A percentile compares a stretch with the other conserved stretches of the same genome.
Evolutionary conservation across 768 basidiomycete genomes (phyloP).

Genomic region (Suillus clintonianus): DNA sequence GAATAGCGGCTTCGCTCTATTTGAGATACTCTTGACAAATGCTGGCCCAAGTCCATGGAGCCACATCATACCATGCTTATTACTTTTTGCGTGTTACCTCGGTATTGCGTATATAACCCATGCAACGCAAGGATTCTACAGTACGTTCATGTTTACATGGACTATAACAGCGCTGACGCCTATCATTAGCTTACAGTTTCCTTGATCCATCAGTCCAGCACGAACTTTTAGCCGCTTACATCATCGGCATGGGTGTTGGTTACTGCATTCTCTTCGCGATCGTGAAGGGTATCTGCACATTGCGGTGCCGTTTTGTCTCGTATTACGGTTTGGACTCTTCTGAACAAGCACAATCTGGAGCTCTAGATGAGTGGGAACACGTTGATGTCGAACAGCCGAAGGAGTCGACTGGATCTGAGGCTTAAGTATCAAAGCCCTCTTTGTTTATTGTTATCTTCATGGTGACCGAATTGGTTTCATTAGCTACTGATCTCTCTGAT

Average conservation of each 20-base stretch:
- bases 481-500: neutral
- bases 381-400: slow-evolving; percentile 28
- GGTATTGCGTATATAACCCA: slow-evolving; percentile 70
- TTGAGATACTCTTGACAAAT: slow-evolving; percentile 61
- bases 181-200: slow-evolving; percentile 60
- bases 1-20: slow-evolving; percentile 56
- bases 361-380: slow-evolving; percentile 49
- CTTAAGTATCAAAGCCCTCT: slow-evolving; percentile 4
- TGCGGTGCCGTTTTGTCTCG: slow-evolving; percentile 39
- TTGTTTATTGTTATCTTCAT: neutral
- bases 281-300: slow-evolving; percentile 41
- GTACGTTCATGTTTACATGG: slow-evolving; percentile 39
- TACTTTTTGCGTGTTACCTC: slow-evolving; percentile 58
- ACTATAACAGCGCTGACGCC: slow-evolving; percentile 5
- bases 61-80: slow-evolving; percentile 45
- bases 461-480: neutral
- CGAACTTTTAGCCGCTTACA: slow-evolving; percentile 56
- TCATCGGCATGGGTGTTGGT: slow-evolving; percentile 57
- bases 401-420: slow-evolving; percentile 14
- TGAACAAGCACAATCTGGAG: slow-evolving; percentile 19
- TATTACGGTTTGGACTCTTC: slow-evolving; percentile 8
- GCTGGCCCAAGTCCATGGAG: slow-evolving; percentile 53
- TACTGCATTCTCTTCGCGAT: slow-evolving; percentile 53
- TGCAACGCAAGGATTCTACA: slow-evolving; percentile 62
- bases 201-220: slow-evolving; percentile 52